Evolutionary conservation across 257 asterid genomes (phyloP), one percentile per base, ranked within the genome.

Genomic region (Buddleja alternifolia): DNA sequence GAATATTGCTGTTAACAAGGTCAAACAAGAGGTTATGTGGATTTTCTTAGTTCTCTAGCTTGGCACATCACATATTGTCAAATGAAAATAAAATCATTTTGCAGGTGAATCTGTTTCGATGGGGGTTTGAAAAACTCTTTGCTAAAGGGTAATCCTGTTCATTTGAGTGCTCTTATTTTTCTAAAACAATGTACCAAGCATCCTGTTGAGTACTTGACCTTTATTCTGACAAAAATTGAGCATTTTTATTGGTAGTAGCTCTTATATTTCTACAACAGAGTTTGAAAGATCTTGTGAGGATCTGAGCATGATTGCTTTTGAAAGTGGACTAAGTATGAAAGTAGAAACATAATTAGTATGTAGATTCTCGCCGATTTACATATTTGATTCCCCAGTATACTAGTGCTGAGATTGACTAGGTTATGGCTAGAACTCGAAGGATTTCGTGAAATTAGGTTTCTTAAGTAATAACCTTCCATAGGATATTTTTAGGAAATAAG

Each of bases 21-120:
- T 58, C 25, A 55, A 23, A 48, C 61, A 19, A 71, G 44, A 45
- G 41, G 39, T 62, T 46, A 67, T 32, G 44, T 59, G 48, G 60
- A 15, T 75, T n/a, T 34, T 56, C 32, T 70, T 75, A n/a, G 45
- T 64, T 25, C 32, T 58, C 24, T 55, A 37, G 16, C 20, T 48
- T 54, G 40, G 15, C 59, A 52, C 60, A 29, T 69, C 32, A 60
- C 63, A 59, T 39, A 41, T 61, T 55, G 56, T 32, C 8, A 47
- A 36, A 50, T 20, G 45, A 15, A 25, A 32, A 53, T 65, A 44
- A 50, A 32, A 59, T 59, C 10, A n/a, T 53, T 32, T 15, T 16
- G 42, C 60, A 19, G 23, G 29, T 41, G 25, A 10, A 14, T 41
- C 7, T 25, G 24, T 17, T 60, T 44, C 8, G 32, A 10, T 54